Evolutionary conservation across 2,329 filamentous ascomycete species (phyloP).

Genomic region (Claviceps spartinae): DNA sequence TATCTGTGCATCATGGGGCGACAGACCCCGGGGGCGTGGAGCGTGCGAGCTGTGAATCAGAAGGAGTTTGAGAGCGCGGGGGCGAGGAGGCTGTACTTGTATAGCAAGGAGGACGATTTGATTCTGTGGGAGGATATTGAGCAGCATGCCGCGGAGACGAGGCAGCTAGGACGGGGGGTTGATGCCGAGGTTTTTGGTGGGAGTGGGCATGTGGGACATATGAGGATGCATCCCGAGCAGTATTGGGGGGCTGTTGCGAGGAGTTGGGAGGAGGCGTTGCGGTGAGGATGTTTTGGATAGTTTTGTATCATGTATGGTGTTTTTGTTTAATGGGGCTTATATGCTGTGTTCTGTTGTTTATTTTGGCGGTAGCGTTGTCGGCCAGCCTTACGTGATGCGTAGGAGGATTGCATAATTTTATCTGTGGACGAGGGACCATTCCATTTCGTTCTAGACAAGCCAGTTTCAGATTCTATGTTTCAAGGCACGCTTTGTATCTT

Average conservation of each 20-base stretch:
- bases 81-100: constrained; percentile 40
- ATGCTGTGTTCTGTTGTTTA: background rate
- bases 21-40: constrained; percentile 27
- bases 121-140: constrained; percentile 43
- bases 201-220: constrained; percentile 47
- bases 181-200: constrained; percentile 40
- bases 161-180: constrained; percentile 33
- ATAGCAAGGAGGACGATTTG: constrained; percentile 43
- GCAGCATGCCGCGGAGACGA: constrained; percentile 34
- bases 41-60: constrained; percentile 23
- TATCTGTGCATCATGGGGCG: constrained; percentile 23
- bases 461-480: too few relatives aligned
- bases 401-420: too few relatives aligned
- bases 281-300: background rate
- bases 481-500: too few relatives aligned
- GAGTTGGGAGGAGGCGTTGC: constrained; percentile 12
- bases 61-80: constrained; percentile 19
- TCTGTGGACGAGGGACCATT: too few relatives aligned
- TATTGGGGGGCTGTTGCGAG: constrained; percentile 39
- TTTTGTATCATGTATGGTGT: background rate
- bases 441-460: too few relatives aligned
- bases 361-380: background rate
- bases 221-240: constrained; percentile 38
- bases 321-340: background rate
- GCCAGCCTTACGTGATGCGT: too few relatives aligned